phyloP scores from a whole-genome alignment of 139 green algal species.

The Bryopsis sp. region DNA sequence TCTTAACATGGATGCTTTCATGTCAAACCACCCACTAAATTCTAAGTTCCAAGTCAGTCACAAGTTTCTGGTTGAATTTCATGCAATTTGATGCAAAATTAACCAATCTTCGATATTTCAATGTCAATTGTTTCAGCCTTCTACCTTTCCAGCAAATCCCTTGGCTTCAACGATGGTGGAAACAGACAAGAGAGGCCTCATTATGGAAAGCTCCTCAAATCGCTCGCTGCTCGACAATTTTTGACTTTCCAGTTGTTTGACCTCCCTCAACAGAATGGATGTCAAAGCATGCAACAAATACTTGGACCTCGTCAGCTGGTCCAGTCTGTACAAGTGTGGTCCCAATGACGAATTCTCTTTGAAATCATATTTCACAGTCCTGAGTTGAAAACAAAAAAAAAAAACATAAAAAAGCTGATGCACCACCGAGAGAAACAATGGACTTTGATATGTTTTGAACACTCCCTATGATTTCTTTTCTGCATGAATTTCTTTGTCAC shows the following conservation, averaged over 20 bases:
- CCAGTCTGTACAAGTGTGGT: not conserved
- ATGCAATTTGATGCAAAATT: too few species aligned
- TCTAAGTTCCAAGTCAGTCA: too few species aligned
- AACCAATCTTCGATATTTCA: too few species aligned
- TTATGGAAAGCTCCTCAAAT: not conserved
- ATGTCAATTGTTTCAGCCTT: slow-evolving; percentile 22
- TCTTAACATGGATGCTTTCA: too few species aligned
- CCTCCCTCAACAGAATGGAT: not conserved
- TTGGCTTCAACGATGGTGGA: not conserved
- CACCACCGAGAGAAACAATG: not conserved
- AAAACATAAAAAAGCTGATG: not conserved
- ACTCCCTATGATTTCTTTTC: not conserved
- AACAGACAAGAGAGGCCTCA: not conserved
- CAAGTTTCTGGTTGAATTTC: too few species aligned
- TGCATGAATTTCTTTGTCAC: not conserved
- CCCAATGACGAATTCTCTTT: not conserved
- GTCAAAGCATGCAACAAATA: not conserved
- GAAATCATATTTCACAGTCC: not conserved
- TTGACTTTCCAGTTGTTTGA: not conserved
- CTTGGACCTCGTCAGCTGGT: not conserved
- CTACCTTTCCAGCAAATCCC: not conserved
- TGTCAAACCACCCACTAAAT: too few species aligned
- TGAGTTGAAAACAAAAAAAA: not conserved
- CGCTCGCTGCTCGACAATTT: not conserved
- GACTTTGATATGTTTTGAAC: not conserved